Percentiles rank a stretch among this genome's conserved stretches.
Conservation (phyloP, 2,329 filamentous ascomycete genomes). For the Alternaria metachromatica region DNA sequence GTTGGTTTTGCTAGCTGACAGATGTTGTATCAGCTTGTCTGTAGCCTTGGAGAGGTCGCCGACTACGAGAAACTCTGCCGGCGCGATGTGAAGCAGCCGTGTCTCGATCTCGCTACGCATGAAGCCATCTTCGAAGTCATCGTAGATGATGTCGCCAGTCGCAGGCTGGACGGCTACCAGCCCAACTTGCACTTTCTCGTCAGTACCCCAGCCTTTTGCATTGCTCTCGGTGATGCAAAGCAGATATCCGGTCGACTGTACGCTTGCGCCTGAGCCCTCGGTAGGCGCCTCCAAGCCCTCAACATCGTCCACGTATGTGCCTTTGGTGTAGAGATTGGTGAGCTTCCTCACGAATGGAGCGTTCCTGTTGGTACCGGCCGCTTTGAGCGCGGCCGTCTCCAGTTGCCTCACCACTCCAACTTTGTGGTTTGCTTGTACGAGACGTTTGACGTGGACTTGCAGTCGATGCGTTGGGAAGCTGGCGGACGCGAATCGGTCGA, state of each 20-base stretch:
- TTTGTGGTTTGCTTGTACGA: conserved; percentile 92
- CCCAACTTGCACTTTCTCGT: conserved; percentile 92
- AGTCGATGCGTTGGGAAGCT: conserved; percentile 93
- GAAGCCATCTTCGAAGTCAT: conserved; percentile 95
- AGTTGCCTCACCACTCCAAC: conserved; percentile 94
- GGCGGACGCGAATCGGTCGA: conserved; percentile 90
- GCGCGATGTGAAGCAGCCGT: conserved; percentile 90
- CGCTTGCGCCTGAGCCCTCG: conserved; percentile 60
- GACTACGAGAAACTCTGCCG: conserved; percentile 93
- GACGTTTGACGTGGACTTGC: conserved; percentile 89
- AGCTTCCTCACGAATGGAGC: conserved; percentile 90
- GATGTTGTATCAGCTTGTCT: conserved; percentile 87
- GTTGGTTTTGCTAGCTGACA: conserved; percentile 86
- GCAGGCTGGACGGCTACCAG: conserved; percentile 93
- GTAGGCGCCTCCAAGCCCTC: conserved; percentile 70
- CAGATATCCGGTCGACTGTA: conserved; percentile 78
- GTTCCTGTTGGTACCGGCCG: conserved; percentile 92
- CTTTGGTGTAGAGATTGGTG: conserved; percentile 97
- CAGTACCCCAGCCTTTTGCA: conserved; percentile 79
- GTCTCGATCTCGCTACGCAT: conserved; percentile 98
- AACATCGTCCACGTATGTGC: conserved; percentile 93
- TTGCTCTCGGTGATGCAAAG: conserved; percentile 89
- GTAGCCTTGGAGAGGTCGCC: conserved; percentile 89
- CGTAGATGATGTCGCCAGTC: conserved; percentile 94
- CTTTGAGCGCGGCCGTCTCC: conserved; percentile 94